Conservation (phyloP, 2,329 filamentous ascomycete species). For the Venturia nashicola region DNA sequence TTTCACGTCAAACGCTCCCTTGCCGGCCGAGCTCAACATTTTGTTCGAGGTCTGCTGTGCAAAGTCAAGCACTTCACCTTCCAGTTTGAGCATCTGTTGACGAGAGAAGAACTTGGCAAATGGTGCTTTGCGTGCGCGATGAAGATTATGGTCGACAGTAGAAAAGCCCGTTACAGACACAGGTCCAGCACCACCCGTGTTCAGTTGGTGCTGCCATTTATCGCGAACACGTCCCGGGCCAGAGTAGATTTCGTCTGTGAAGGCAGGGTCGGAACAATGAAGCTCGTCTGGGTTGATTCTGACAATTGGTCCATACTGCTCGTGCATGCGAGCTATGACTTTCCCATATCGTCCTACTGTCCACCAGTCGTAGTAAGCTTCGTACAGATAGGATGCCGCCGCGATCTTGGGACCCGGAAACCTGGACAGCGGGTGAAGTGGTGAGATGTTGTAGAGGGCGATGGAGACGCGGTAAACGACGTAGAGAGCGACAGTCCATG, state of each 20-base stretch:
- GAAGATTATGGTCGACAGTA: slow-evolving; percentile 6
- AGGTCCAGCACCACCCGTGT: slow-evolving; percentile 3
- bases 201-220: slow-evolving; percentile 10
- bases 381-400: slow-evolving; percentile 9
- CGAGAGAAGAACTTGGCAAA: slow-evolving; percentile 13
- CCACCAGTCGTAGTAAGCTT: slow-evolving; percentile 10
- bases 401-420: slow-evolving; percentile 10
- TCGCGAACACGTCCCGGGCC: slow-evolving; percentile 7
- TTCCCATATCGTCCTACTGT: slow-evolving; percentile 3
- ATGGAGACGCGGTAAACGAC: not conserved
- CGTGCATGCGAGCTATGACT: slow-evolving; percentile 6
- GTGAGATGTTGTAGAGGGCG: not conserved
- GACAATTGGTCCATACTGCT: slow-evolving; percentile 13
- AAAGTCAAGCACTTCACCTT: slow-evolving; percentile 11
- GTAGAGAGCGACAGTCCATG: not conserved
- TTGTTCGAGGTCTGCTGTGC: slow-evolving; percentile 10
- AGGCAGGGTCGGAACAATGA: slow-evolving; percentile 16
- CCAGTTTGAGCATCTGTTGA: slow-evolving; percentile 10
- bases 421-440: slow-evolving; percentile 8
- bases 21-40: not conserved
- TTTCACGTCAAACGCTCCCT: not conserved
- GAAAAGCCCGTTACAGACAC: slow-evolving; percentile 6
- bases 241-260: slow-evolving; percentile 12
- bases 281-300: slow-evolving; percentile 15
- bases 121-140: slow-evolving; percentile 9